Evolutionary conservation across 768 basidiomycete genomes (phyloP).

Genomic region (Asterophora parasitica): DNA sequence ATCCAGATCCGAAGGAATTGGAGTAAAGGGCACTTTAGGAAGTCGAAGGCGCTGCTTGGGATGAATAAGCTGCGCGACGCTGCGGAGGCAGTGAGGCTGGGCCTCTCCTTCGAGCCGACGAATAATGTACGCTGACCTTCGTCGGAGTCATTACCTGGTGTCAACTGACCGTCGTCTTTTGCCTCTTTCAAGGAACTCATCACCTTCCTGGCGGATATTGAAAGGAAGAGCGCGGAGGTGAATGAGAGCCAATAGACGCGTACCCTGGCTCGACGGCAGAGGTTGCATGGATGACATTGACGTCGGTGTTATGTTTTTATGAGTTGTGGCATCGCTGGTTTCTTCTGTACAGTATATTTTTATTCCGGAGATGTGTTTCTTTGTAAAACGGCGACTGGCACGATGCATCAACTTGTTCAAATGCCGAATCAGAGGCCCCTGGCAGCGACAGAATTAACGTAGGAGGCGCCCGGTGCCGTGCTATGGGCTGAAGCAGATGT

Average conservation of each 20-base stretch:
- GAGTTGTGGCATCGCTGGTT: constrained; percentile 2
- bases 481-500: too few species aligned
- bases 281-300: background rate
- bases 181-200: constrained; percentile 13
- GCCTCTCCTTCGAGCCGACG: constrained; percentile 74
- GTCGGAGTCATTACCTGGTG: background rate
- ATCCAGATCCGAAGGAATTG: constrained; percentile 79
- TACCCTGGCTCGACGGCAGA: background rate
- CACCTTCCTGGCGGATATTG: constrained; percentile 18
- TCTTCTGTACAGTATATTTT: constrained; percentile 1
- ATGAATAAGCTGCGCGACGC: constrained; percentile 70
- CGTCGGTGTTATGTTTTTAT: background rate
- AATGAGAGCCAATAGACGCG: constrained; percentile 5
- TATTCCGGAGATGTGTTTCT: background rate
- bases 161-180: background rate
- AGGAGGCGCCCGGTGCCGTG: too few species aligned
- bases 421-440: too few species aligned
- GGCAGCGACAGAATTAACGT: too few species aligned
- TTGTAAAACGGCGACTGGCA: too few species aligned
- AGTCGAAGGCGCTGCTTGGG: constrained; percentile 81
- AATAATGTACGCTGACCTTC: constrained; percentile 31
- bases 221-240: constrained; percentile 11
- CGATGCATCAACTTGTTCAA: too few species aligned
- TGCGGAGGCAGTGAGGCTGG: constrained; percentile 74
- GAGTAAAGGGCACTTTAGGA: constrained; percentile 96